These are phyloP conservation scores for Maudiozyma bulderi DNA, from an alignment of 805 yeast species.

Conservation along the genomic window DNA sequence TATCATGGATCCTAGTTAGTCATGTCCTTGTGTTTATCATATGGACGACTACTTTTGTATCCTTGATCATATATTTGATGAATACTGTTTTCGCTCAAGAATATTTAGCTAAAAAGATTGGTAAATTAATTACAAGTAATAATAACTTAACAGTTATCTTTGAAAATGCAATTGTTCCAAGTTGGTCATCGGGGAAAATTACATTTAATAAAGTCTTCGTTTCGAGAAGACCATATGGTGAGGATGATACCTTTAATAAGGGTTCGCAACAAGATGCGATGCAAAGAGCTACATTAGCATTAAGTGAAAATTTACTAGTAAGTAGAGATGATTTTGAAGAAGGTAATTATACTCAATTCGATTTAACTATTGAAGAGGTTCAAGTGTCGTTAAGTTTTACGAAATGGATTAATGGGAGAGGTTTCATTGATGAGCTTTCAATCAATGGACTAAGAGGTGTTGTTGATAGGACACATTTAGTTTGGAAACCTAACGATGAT, in stretches of 20 bases:
- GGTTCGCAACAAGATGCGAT: conserved; percentile 69
- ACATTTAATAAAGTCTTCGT: conserved; percentile 78
- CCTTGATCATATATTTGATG: conserved; percentile 62
- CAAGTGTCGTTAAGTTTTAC: conserved; percentile 69
- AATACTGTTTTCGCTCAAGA: conserved; percentile 56
- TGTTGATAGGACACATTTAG: conserved; percentile 80
- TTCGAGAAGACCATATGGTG: conserved; percentile 61
- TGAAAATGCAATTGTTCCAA: conserved; percentile 90
- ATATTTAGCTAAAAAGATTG: conserved; percentile 68
- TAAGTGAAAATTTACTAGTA: conserved; percentile 22
- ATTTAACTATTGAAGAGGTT: conserved; percentile 77
- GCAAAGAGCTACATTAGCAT: conserved; percentile 39
- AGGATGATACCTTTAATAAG: conserved; percentile 40
- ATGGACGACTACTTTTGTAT: conserved; percentile 89
- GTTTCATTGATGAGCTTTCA: conserved; percentile 72
- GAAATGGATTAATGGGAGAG: conserved; percentile 85
- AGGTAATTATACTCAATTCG: conserved; percentile 95
- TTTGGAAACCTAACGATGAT: conserved; percentile 69
- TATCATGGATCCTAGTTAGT: conserved; percentile 88
- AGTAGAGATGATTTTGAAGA: conserved; percentile 49
- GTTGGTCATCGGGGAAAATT: conserved; percentile 83
- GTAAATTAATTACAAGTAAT: conserved; percentile 74
- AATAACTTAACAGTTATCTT: conserved; percentile 77
- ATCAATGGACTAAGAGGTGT: conserved; percentile 85
- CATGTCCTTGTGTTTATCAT: conserved; percentile 68